Conservation (phyloP, 2,329 filamentous ascomycete species). For the Penicillium sp. region DNA sequence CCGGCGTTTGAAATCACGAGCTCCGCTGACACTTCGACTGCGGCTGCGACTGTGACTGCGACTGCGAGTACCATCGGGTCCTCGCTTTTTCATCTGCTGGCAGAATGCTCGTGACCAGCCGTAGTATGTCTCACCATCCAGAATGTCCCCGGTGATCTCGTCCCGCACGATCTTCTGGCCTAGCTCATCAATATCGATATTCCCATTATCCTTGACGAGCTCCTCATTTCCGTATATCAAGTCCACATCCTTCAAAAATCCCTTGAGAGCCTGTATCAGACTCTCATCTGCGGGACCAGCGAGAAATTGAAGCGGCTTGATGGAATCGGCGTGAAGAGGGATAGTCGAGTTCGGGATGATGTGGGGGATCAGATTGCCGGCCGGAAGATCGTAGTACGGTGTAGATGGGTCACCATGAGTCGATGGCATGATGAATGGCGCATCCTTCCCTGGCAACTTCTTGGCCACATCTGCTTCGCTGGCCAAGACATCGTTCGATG, state of each 20-base stretch:
- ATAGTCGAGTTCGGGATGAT: conserved; percentile 72
- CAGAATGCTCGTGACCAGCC: conserved; percentile 83
- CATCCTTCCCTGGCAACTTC: conserved; percentile 47
- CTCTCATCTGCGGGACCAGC: conserved; percentile 65
- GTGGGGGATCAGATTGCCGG: conserved; percentile 75
- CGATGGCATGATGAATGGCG: conserved; percentile 69
- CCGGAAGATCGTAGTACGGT: conserved; percentile 79
- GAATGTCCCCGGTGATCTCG: conserved; percentile 63
- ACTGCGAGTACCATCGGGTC: conserved; percentile 33
- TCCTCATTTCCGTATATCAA: conserved; percentile 61
- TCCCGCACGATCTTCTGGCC: conserved; percentile 67
- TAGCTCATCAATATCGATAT: conserved; percentile 69
- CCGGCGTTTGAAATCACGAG: conserved; percentile 36
- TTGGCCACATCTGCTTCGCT: conserved; percentile 38
- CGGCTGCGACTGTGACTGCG: conserved; percentile 42
- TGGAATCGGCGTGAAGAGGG: conserved; percentile 68
- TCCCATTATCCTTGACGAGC: conserved; percentile 48
- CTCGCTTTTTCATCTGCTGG: conserved; percentile 67
- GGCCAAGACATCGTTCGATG: conserved; percentile 26
- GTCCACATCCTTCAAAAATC: conserved; percentile 67
- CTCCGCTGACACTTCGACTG: conserved; percentile 53
- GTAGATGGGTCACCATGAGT: conserved; percentile 71
- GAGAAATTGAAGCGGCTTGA: conserved; percentile 69
- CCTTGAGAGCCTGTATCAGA: conserved; percentile 67
- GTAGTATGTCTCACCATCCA: conserved; percentile 74